These are phyloP conservation scores for Wallacemonas sp. DNA, from an alignment of 208 protist species.

Conservation along the genomic window DNA sequence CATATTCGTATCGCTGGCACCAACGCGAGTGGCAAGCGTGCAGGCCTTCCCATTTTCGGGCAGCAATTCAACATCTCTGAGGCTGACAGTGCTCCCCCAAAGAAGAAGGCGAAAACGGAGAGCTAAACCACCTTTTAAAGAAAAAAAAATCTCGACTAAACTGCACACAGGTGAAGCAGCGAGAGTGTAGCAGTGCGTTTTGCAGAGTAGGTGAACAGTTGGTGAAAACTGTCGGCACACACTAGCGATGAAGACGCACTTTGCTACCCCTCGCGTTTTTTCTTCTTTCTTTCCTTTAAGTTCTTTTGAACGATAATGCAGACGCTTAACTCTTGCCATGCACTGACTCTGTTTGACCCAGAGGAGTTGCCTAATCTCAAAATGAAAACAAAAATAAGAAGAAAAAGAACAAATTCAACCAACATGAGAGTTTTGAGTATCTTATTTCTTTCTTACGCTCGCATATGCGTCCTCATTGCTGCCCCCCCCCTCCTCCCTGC, in stretches of 20 bases:
- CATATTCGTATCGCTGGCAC: constrained; percentile 82
- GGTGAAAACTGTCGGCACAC: no score
- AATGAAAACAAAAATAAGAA: constrained; percentile 14
- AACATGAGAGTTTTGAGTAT: neutral
- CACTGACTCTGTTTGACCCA: neutral
- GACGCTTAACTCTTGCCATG: constrained; percentile 7
- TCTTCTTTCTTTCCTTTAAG: neutral
- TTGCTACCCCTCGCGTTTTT: neutral
- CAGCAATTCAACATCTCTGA: constrained; percentile 57
- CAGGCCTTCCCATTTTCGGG: constrained; percentile 69
- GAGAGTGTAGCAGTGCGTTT: no score
- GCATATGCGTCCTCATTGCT: no score
- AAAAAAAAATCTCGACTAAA: no score
- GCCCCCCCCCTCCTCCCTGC: no score
- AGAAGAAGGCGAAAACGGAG: constrained; percentile 11
- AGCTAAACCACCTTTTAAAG: neutral
- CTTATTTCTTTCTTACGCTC: no score
- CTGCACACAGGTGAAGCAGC: no score
- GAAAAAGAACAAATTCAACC: neutral
- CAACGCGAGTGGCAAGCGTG: constrained; percentile 57
- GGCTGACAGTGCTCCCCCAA: neutral
- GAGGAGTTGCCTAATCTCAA: no score
- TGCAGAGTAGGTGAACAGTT: no score
- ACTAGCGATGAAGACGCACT: no score
- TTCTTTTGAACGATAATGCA: neutral